These are phyloP conservation scores for Citrus glauca DNA, from an alignment of 345 rosid genomes.

Conservation along the genomic window DNA sequence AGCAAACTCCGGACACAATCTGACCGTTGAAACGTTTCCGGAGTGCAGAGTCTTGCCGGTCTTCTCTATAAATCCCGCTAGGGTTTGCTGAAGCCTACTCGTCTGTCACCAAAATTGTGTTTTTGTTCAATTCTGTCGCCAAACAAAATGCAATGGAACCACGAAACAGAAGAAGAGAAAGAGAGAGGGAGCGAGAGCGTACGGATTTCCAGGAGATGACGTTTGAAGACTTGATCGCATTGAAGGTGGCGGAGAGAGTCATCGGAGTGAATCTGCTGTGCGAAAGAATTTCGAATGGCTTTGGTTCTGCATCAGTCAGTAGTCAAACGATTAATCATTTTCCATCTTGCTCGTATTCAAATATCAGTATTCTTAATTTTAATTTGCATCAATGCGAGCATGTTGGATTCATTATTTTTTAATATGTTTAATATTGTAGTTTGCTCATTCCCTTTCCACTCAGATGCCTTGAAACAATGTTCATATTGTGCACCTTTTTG, in stretches of 20 bases:
- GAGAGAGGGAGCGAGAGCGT: conserved; percentile 14
- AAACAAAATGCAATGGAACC: not conserved
- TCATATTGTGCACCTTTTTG: too few relatives aligned
- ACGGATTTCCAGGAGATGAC: conserved; percentile 58
- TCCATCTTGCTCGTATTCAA: too few relatives aligned
- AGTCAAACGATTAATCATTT: not conserved
- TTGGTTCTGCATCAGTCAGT: not conserved
- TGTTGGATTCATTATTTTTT: too few relatives aligned
- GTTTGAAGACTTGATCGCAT: conserved; percentile 41
- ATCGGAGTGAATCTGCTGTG: conserved; percentile 11
- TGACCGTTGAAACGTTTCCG: conserved; percentile 60
- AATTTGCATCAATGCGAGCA: too few relatives aligned
- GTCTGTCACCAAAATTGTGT: conserved; percentile 32
- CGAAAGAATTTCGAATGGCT: not conserved
- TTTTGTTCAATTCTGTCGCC: not conserved
- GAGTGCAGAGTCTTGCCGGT: conserved; percentile 64
- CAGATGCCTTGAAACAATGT: too few relatives aligned
- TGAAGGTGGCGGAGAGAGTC: conserved; percentile 34
- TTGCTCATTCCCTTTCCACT: too few relatives aligned
- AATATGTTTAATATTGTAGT: too few relatives aligned
- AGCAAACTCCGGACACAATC: conserved; percentile 57
- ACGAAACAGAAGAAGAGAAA: not conserved
- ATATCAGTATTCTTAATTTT: too few relatives aligned
- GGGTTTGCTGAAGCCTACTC: conserved; percentile 70
- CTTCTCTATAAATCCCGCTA: conserved; percentile 49